Base-by-base conservation (phyloP, 2,329 filamentous ascomycete species). In the Trichoderma sp. region DNA sequence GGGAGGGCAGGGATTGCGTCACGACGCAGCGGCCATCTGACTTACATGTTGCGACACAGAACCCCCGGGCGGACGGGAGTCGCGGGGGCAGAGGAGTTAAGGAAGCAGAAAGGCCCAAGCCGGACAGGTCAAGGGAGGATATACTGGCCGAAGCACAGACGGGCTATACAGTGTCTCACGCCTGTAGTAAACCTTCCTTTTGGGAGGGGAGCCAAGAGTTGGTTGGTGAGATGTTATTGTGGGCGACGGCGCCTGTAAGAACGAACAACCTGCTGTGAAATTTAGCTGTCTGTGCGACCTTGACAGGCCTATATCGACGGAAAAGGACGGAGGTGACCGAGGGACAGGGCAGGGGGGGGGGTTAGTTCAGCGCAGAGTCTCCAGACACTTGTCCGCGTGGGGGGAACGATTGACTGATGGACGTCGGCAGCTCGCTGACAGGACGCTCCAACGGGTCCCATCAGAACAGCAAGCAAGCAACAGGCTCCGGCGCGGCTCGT, bases 11-110 rank as follows among this genome's bases (percentile, higher is more conserved):
- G 43, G 60, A 40, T 40, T 61, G 69, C 70, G 40, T 72, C 68
- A 56, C 68, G 61, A 68, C 68, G 60, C 40, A 67, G n/a, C 62
- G 65, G 56, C 63, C 52, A 37, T 63, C 59, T 49, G 72, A 72
- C 79, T 79, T 79, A 80, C 79, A 80, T 80, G 69, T 74, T 80
- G 75, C 71, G 74, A 72, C 73, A 70, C 59, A 40, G 62, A 68
- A 71, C 70, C 68, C 70, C 57, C 58, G 58, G 63, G 58, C 58
- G 57, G 58, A 52, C 56, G 57, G 69, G 69, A 70, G 56, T 61
- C 63, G 57, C 57, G 49, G 63, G 52, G 37, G 61, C 33, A 57
- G 61, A 58, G 64, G 40, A 70, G 63, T 57, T 61, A 21, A 62
- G 47, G 58, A 63, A 63, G n/a, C 33, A 31, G 64, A 52, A 56